Evolutionary conservation across 2,329 filamentous ascomycete species (phyloP).

Genomic region (Botrytis hyacinthi): DNA sequence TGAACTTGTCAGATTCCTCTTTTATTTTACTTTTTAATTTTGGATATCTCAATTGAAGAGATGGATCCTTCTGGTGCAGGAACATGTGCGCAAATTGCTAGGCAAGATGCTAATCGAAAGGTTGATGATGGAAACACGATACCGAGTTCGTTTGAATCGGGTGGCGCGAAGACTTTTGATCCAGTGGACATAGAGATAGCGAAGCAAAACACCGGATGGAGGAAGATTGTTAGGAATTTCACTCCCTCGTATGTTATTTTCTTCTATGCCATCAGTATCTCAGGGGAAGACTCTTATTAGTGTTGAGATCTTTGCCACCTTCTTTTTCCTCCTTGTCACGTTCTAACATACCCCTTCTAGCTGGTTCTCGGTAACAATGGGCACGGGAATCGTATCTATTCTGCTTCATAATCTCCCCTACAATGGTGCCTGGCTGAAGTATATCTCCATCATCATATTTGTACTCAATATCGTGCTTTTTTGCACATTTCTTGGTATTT

Average conservation of each 20-base stretch:
- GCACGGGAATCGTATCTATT: slow-evolving; percentile 65
- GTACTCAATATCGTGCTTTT: slow-evolving; percentile 59
- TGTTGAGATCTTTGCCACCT: background rate
- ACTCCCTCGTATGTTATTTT: slow-evolving; percentile 49
- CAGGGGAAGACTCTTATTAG: background rate
- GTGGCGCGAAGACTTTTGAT: background rate
- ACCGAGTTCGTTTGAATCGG: background rate
- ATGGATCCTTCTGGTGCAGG: slow-evolving; percentile 6
- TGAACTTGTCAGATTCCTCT: background rate
- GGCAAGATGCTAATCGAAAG: background rate
- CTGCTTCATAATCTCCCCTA: slow-evolving; percentile 62
- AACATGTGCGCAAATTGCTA: slow-evolving; percentile 4
- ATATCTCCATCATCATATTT: slow-evolving; percentile 60
- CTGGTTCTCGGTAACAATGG: slow-evolving; percentile 64
- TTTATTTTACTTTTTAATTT: too few species aligned
- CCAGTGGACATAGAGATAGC: background rate
- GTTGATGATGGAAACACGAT: background rate
- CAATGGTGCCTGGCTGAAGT: slow-evolving; percentile 55
- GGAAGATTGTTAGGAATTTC: slow-evolving; percentile 50
- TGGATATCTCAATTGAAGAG: background rate
- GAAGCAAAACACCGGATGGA: slow-evolving; percentile 26
- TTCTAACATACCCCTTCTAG: slow-evolving; percentile 33
- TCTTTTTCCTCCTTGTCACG: background rate
- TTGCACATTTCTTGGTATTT: slow-evolving; percentile 51
- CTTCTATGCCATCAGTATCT: background rate